phyloP scores from a whole-genome alignment of 768 basidiomycete species.

The Termitomyces sp. region DNA sequence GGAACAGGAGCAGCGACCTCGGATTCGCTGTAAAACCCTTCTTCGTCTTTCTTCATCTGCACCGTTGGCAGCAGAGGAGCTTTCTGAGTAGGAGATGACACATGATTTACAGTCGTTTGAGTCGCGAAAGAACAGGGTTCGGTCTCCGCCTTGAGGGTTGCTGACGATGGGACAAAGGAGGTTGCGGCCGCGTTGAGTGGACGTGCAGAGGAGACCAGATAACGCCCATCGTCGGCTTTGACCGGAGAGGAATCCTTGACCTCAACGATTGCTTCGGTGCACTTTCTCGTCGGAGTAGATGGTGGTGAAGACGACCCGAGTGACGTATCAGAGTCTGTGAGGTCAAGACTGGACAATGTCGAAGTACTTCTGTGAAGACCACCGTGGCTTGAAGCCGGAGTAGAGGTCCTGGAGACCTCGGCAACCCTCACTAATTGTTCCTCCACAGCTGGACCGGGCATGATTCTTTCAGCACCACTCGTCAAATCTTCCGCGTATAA shows the following conservation, averaged over 20 bases:
- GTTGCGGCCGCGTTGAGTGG: constrained; percentile 39
- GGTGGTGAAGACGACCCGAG: constrained; percentile 40
- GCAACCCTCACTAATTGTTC: constrained; percentile 7
- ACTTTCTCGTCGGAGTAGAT: constrained; percentile 42
- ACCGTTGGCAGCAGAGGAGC: constrained; percentile 30
- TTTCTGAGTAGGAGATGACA: constrained; percentile 41
- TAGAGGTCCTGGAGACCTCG: constrained; percentile 12
- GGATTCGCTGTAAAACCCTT: constrained; percentile 43
- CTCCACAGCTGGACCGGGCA: constrained; percentile 7
- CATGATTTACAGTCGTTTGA: constrained; percentile 11
- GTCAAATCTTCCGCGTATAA: constrained; percentile 35
- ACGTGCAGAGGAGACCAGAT: constrained; percentile 16
- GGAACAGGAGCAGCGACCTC: constrained; percentile 25
- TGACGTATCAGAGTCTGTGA: constrained; percentile 37
- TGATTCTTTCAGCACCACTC: constrained; percentile 11
- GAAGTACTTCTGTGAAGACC: constrained; percentile 27
- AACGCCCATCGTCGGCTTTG: constrained; percentile 13
- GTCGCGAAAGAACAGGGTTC: constrained; percentile 18
- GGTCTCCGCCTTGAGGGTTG: constrained; percentile 14
- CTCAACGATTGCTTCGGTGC: constrained; percentile 29
- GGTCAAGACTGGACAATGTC: constrained; percentile 34
- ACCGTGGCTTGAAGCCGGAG: constrained; percentile 13
- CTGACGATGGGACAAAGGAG: constrained; percentile 36
- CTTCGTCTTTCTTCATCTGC: constrained; percentile 47
- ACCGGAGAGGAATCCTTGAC: constrained; percentile 28